A percentile compares a stretch with the other conserved stretches of the same genome.
phyloP scores from a whole-genome alignment of 2,329 filamentous ascomycete genomes.

The Xylaria digitata region DNA sequence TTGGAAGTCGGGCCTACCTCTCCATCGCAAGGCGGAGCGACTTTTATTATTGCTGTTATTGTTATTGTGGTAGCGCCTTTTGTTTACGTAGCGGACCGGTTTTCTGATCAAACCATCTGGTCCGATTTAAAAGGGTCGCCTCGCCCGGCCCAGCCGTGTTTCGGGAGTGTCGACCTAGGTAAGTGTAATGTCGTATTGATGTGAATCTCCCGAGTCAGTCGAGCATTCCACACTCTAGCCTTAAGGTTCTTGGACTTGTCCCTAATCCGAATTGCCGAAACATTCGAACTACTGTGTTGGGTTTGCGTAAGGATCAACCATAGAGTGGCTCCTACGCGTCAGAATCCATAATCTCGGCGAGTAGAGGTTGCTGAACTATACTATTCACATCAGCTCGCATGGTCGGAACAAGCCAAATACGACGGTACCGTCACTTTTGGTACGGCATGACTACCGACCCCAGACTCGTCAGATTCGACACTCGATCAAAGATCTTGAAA shows the following conservation, averaged over 20 bases:
- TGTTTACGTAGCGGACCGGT: conserved; percentile 17
- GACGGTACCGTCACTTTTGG: conserved; percentile 1
- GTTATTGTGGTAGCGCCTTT: neutral
- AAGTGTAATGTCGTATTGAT: too few species aligned
- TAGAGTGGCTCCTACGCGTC: conserved; percentile 28
- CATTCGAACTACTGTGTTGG: neutral
- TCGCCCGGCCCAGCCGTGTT: conserved; percentile 1
- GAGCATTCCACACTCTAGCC: conserved; percentile 6
- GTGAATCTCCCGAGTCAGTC: conserved; percentile 17
- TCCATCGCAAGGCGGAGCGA: neutral
- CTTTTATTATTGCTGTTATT: neutral
- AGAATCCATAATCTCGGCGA: conserved; percentile 17
- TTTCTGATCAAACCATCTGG: conserved; percentile 16
- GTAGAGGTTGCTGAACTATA: neutral
- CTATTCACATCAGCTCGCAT: neutral
- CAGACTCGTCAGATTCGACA: conserved; percentile 14
- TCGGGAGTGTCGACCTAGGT: neutral
- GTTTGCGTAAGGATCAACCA: conserved; percentile 26
- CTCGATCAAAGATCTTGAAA: conserved; percentile 17
- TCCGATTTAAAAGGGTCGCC: conserved; percentile 9
- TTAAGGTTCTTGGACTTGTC: conserved; percentile 1
- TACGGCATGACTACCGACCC: conserved; percentile 6
- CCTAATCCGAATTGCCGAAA: neutral
- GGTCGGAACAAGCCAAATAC: neutral
- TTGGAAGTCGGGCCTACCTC: neutral